Evolutionary conservation across 2,329 filamentous ascomycete genomes (phyloP).

Genomic region (Neonectria punicea): DNA sequence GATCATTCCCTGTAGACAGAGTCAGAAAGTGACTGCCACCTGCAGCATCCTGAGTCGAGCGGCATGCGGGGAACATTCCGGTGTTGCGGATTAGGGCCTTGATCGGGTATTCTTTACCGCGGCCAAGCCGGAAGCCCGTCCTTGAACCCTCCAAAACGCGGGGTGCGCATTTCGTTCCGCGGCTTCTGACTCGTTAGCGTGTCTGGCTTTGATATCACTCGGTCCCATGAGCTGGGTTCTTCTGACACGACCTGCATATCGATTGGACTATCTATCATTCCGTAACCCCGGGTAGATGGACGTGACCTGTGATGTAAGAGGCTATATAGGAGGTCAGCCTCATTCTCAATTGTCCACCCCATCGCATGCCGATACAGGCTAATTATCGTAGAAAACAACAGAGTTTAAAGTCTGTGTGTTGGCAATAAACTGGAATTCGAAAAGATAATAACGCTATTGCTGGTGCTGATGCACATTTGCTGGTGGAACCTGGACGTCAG

Average conservation of each 20-base stretch:
- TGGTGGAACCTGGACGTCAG: background rate
- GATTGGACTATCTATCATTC: too few species aligned
- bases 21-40: conserved; percentile 9
- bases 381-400: too few species aligned
- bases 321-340: background rate
- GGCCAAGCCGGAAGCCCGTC: conserved; percentile 1
- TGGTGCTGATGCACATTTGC: background rate
- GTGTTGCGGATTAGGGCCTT: background rate
- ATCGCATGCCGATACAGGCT: too few species aligned
- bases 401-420: background rate
- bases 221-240: background rate
- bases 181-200: conserved; percentile 28
- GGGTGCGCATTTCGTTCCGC: conserved; percentile 4
- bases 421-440: background rate
- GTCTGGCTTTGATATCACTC: background rate
- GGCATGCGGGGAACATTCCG: background rate
- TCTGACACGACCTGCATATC: background rate
- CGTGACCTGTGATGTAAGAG: background rate
- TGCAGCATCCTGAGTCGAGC: conserved; percentile 21
- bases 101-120: conserved; percentile 25
- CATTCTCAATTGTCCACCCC: background rate
- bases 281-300: background rate
- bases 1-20: background rate
- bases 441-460: background rate
- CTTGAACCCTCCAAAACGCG: conserved; percentile 2